Evolutionary conservation across 192 early-diverging fungal genomes (phyloP), one percentile per base, ranked within the genome.

Genomic region (Rhizophlyctis rosea): DNA sequence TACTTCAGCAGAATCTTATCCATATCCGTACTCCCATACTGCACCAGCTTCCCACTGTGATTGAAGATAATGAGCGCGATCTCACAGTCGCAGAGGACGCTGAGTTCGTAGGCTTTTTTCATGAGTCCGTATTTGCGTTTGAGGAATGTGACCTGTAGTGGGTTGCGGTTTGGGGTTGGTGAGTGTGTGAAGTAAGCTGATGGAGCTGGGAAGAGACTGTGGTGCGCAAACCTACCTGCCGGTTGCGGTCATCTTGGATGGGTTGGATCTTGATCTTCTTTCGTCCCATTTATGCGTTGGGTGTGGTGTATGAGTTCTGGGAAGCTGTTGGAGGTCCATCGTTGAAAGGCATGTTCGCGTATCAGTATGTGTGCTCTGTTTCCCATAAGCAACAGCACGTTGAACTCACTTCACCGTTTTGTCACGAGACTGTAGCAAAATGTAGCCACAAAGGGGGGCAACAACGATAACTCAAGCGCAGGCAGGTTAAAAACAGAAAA

Each of bases 31-130:
- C 87, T 89, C 1, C 93, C 87, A 71, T 93, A 98, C 72, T 96
- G 92, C 34, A 94, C 89, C 7, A 98, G 77, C 69, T 96, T 96
- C 76, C 92, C 90, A 61, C 90, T 91, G 23, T 82, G 87, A 74
- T 88, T 94, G 79, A 98, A 96, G 67, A 98, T 94, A 51, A 98
- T 89, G 13, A 98, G 80, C 4, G 89, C 94, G 32, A 98, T 92
- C 70, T 98, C 91, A 79, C 92, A 93, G 71, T 91, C 91, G 81
- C 95, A 98, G 5, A 98, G 77, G 2, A 96, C 91, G 56, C 85
- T 88, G 27, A 98, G 84, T 70, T 98, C 95, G 75, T 93, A 92
- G 0, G 95, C 94, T 75, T 98, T 98, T 73, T 98, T 98, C 85
- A 96, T 90, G 59, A 98, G 78, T 13, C 95, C 95, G 30, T 85